phyloP scores from a whole-genome alignment of 768 basidiomycete genomes.

The Sutorius australiensis region DNA sequence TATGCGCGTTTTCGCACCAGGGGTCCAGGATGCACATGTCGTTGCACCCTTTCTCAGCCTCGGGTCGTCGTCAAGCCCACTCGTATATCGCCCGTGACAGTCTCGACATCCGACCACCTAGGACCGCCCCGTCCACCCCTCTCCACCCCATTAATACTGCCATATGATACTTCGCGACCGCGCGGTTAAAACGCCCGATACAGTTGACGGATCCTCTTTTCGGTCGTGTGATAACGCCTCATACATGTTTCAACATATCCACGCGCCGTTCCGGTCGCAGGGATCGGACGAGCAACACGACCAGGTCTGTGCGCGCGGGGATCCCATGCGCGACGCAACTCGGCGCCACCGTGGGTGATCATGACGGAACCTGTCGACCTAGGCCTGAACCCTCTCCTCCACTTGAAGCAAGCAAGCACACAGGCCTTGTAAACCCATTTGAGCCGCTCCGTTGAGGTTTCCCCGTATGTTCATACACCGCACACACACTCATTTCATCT shows the following conservation, averaged over 20 bases:
- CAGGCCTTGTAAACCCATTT: background rate
- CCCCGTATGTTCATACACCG: background rate
- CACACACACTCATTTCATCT: slow-evolving; percentile 1
- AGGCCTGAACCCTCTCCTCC: background rate
- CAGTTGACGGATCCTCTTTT: background rate
- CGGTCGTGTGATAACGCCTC: background rate
- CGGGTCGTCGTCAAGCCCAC: background rate
- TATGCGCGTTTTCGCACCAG: background rate
- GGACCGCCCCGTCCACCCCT: background rate
- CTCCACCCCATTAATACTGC: background rate
- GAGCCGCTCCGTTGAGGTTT: background rate
- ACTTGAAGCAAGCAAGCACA: background rate
- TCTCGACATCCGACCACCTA: background rate
- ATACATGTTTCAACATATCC: background rate
- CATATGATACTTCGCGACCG: background rate
- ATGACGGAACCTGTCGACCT: background rate
- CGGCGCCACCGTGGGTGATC: background rate
- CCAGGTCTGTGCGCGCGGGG: background rate
- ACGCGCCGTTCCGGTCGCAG: background rate
- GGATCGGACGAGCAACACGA: background rate
- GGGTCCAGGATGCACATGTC: no score
- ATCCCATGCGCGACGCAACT: no score
- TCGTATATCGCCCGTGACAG: background rate
- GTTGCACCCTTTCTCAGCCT: background rate
- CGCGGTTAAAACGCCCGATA: background rate